A percentile compares a stretch with the other conserved stretches of the same genome.
Evolutionary conservation across 192 early-diverging fungal genomes (phyloP).

Genomic region (Coemansia sp.): DNA sequence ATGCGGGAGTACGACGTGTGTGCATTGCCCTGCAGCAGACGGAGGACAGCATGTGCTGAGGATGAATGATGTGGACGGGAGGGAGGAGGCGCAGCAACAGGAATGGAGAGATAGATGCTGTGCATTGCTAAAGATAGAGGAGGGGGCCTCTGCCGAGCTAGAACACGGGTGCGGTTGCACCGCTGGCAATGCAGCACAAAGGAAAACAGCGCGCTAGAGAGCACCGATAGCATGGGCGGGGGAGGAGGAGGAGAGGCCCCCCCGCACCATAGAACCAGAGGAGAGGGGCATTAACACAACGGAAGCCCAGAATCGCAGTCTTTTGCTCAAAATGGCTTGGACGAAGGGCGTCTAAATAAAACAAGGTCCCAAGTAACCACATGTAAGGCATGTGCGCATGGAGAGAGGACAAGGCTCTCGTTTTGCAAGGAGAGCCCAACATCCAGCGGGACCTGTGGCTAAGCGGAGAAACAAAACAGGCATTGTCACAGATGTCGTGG

Average conservation of each 20-base stretch:
- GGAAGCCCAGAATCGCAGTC: background rate
- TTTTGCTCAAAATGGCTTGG: background rate
- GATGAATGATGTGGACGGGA: too few relatives aligned
- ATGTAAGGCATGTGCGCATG: too few relatives aligned
- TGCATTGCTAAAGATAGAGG: background rate
- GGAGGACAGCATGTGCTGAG: too few relatives aligned
- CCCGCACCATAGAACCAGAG: background rate
- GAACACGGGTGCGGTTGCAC: background rate
- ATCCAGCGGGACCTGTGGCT: slow-evolving; percentile 2
- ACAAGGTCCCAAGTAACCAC: too few relatives aligned
- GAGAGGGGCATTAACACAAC: background rate
- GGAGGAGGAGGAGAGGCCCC: too few relatives aligned
- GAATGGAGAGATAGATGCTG: background rate
- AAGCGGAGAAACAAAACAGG: background rate
- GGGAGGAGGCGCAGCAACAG: background rate
- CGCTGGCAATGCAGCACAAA: background rate
- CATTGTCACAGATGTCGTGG: background rate
- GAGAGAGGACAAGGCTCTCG: too few relatives aligned
- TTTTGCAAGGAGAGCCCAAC: too few relatives aligned
- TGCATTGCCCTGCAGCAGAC: too few relatives aligned
- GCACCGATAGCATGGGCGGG: too few relatives aligned
- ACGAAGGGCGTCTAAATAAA: too few relatives aligned
- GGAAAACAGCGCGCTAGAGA: background rate
- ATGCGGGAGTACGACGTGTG: background rate
- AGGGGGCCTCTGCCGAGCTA: background rate